Base-by-base conservation (phyloP, 129 eudicot species). In the Helianthus tuberosus region DNA sequence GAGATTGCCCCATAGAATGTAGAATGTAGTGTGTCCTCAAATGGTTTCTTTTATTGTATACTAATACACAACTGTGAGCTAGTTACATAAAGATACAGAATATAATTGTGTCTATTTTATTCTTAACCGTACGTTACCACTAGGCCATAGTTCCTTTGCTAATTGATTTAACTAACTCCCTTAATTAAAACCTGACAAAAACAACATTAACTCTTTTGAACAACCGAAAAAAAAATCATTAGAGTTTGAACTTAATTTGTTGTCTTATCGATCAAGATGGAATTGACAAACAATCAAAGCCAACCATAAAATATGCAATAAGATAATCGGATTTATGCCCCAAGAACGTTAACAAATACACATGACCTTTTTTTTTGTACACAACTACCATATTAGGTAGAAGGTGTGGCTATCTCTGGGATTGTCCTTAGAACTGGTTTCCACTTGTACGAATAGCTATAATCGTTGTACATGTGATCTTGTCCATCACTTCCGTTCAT, bases 371-470 rank as follows among this genome's bases (percentile, higher is more conserved):
- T 67, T 67, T 20, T 67, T 68, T 43, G 20, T 75, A 46, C 27
- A 44, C 74, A 43, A 54, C 27, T 46, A 27, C 50, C 14, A 29
- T 15, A 60, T 43, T 43, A 75, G 72, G 50, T 15, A n/a, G 80
- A 61, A 74, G 84, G 84, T 11, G 84, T 74, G 9, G 72, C 80
- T 50, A 80, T 80, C 79, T 81, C 85, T 0, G 84, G 80, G 25
- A 80, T 80, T 17, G 84, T 39, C 52, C 50, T 74, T 62, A 80
- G 49, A 61, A 50, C 41, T 15, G 84, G 84, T n/a, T 75, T 80
- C 84, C 84, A 80, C 79, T 72, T 71, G 54, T 71, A 76, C 14
- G 72, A 61, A 64, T 35, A 61, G 11, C 80, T 70, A 68, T 12
- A 61, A 39, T 51, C 35, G 2, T 44, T 58, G 64, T 64, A 44